Conservation (phyloP, 2,329 filamentous ascomycete species). For the Colletotrichum somersetense region DNA sequence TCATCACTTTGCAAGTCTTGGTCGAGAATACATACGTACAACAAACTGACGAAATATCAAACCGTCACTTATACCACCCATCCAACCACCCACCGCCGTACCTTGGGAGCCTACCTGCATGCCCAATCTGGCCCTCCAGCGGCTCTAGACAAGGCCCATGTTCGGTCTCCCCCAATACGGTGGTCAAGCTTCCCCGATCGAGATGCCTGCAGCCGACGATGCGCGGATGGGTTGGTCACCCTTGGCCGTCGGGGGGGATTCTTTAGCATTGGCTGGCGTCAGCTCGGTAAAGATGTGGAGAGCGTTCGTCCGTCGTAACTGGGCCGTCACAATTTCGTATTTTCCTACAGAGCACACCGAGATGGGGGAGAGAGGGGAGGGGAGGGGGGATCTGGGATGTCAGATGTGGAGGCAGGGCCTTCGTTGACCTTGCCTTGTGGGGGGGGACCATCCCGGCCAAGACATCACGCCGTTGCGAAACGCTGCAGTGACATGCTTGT, state of each 20-base stretch:
- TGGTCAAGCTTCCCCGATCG: conserved; percentile 9
- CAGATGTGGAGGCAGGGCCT: neutral
- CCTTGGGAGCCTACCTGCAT: neutral
- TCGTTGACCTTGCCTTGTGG: conserved; percentile 1
- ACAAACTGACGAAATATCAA: conserved; percentile 13
- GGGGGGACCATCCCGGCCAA: neutral
- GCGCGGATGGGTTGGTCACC: conserved; percentile 6
- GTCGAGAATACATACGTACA: conserved; percentile 18
- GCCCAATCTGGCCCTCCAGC: conserved; percentile 7
- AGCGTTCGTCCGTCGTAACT: conserved; percentile 22
- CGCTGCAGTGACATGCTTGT: conserved; percentile 13
- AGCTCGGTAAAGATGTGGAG: conserved; percentile 40
- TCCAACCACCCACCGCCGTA: neutral
- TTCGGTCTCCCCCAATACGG: neutral
- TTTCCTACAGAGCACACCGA: conserved; percentile 24
- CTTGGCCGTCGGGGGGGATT: neutral
- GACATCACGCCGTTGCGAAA: conserved; percentile 10
- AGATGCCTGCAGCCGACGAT: conserved; percentile 11
- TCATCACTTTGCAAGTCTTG: conserved; percentile 21
- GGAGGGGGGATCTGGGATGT: neutral
- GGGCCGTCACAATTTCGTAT: conserved; percentile 30
- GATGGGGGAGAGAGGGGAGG: neutral
- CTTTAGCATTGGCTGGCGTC: conserved; percentile 30
- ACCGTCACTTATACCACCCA: conserved; percentile 3
- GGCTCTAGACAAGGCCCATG: neutral